Conservation (phyloP, 2,329 filamentous ascomycete genomes). For the Sporothrix protearum region DNA sequence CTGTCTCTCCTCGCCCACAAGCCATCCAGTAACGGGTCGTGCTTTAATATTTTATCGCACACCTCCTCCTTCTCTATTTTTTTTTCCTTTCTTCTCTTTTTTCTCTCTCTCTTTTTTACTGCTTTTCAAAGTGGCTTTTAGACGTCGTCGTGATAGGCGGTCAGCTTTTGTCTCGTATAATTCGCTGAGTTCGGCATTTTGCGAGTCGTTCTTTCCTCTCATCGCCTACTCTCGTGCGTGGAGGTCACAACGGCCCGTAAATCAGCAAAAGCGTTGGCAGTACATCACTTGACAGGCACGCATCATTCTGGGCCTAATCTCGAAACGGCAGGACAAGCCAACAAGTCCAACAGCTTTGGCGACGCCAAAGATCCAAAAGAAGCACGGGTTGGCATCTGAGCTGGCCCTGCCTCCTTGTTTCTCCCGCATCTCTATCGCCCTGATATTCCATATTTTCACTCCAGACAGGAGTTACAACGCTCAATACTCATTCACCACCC, state of each 20-base stretch:
- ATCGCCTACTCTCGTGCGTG: not conserved
- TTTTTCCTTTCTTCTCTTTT: constrained; percentile 3
- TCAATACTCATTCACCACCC: not conserved
- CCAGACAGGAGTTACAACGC: not conserved
- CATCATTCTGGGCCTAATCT: not conserved
- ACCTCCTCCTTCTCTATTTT: constrained; percentile 18
- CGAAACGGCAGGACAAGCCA: constrained; percentile 1
- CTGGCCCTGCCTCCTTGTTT: not conserved
- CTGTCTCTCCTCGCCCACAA: constrained; percentile 5
- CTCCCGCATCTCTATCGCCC: not conserved
- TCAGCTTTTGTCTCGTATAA: not conserved
- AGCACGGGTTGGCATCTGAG: not conserved
- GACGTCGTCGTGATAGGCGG: not conserved
- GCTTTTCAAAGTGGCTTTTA: not conserved
- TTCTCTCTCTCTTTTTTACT: constrained; percentile 1
- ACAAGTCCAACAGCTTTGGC: not conserved
- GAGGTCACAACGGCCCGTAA: not conserved
- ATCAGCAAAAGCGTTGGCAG: not conserved
- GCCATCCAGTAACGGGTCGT: constrained; percentile 20
- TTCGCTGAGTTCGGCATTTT: too few relatives aligned
- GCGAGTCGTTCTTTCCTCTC: not conserved
- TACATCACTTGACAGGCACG: not conserved
- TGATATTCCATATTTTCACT: not conserved
- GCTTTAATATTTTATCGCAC: constrained; percentile 20
- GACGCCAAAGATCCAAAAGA: constrained; percentile 6